phyloP scores from a whole-genome alignment of 192 early-diverging fungal genomes.

The Umbelopsis sp. region DNA sequence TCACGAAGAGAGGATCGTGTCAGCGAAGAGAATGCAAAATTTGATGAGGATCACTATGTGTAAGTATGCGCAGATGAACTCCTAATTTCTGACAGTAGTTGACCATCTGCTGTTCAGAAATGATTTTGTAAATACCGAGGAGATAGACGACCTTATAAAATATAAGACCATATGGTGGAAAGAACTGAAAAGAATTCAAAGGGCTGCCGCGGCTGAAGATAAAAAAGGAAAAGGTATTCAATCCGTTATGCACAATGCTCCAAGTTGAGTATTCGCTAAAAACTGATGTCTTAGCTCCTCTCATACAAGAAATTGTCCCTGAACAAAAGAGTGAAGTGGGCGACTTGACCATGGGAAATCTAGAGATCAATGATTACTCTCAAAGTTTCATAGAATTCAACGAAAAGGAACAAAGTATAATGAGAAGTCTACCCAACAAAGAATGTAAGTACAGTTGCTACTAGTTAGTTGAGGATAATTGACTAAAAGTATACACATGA shows the following conservation, averaged over 20 bases:
- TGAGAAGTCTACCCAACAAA: slow-evolving; percentile 81
- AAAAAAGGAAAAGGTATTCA: slow-evolving; percentile 21
- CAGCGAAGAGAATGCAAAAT: slow-evolving; percentile 77
- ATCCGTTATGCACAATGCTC: not conserved
- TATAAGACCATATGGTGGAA: slow-evolving; percentile 72
- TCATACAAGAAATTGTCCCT: slow-evolving; percentile 46
- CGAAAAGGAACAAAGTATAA: slow-evolving; percentile 65
- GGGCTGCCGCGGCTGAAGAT: slow-evolving; percentile 41
- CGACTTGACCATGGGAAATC: slow-evolving; percentile 27
- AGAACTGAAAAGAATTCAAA: slow-evolving; percentile 68
- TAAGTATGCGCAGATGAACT: slow-evolving; percentile 31
- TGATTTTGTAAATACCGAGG: slow-evolving; percentile 87
- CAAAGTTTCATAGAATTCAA: slow-evolving; percentile 58
- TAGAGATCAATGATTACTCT: slow-evolving; percentile 29
- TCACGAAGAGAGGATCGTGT: slow-evolving; percentile 64
- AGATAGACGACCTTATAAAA: slow-evolving; percentile 75
- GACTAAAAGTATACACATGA: not conserved
- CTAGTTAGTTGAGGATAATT: not conserved
- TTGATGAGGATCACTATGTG: slow-evolving; percentile 93
- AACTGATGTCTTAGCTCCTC: slow-evolving; percentile 24
- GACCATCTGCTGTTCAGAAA: slow-evolving; percentile 41
- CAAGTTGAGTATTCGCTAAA: not conserved
- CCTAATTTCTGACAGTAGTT: not conserved
- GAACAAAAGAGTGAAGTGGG: slow-evolving; percentile 27
- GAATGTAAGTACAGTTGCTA: slow-evolving; percentile 57